These are phyloP conservation scores for Eragrostis nindensis DNA, from an alignment of 176 grass and related monocot species.

Conservation along the genomic window DNA sequence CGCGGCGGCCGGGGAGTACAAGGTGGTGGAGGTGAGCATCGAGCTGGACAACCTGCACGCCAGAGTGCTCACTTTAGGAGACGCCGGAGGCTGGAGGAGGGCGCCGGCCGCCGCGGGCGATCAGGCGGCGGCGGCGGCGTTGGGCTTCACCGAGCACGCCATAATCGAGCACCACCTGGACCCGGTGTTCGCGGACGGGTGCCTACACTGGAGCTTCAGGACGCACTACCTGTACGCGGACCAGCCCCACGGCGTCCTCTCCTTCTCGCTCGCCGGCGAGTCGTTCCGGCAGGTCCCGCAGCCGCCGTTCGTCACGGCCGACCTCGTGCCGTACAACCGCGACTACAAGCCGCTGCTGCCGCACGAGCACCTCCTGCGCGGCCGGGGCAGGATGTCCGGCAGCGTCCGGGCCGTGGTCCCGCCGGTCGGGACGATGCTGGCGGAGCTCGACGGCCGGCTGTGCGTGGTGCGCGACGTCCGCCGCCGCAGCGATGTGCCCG, in stretches of 20 bases:
- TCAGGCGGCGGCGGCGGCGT: no score
- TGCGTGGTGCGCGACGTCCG: background rate
- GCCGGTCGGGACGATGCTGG: background rate
- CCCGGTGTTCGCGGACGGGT: background rate
- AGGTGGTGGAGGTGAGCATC: background rate
- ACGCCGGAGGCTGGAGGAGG: background rate
- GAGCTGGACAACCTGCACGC: background rate
- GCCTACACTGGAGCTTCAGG: background rate
- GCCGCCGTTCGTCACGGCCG: background rate
- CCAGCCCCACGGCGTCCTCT: background rate
- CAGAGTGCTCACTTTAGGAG: background rate
- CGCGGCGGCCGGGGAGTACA: background rate
- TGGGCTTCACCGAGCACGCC: background rate
- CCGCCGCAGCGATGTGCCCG: background rate
- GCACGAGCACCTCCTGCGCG: no score
- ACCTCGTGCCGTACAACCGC: background rate
- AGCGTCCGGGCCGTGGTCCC: no score
- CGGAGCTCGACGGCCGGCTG: constrained; percentile 1
- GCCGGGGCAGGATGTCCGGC: no score
- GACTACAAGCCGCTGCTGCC: no score
- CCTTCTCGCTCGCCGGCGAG: background rate
- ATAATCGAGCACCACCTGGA: background rate
- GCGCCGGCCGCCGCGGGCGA: background rate
- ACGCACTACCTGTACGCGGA: background rate
- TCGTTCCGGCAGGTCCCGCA: background rate